Evolutionary conservation across 805 yeast genomes (phyloP), one percentile per base, ranked within the genome.

Genomic region (Metahyphopichia silvanorum): DNA sequence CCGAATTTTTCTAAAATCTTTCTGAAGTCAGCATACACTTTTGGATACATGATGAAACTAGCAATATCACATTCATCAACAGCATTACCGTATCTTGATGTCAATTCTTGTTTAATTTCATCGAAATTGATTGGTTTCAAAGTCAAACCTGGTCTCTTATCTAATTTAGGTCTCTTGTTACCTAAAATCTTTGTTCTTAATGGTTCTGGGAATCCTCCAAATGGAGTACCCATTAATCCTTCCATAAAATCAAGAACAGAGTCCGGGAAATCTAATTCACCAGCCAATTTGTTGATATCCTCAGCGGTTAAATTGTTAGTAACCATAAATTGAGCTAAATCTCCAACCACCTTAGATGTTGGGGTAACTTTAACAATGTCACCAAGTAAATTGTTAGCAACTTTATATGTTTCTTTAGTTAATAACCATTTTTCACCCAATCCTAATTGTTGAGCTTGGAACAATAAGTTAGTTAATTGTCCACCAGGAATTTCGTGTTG

Each of bases 131-230:
- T 72, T 46, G 99, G 98, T 35, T 79, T 76, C 57, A 93, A 71
- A 51, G 79, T 79, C 57, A 91, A 77, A 43, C 99, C 99, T 27
- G 99, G 98, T 67, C 99, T 82, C 47, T 72, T 68, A 41, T 79
- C 77, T 64, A 93, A 77, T 67, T 87, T 87, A 67, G 85, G 80
- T 70, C 98, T 84, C 81, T 88, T 88, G 60, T 89, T 94, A 53
- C 80, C 79, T 55, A 93, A 78, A 42, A 93, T 76, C 61, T 89
- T 86, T 24, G 96, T 74, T 69, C 99, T 82, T 64, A 93, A 74
- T 24, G 99, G 98, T 69, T 93, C 99, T 39, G 99, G 98, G 95
- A 93, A 93, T 6, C 99, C 99, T 47, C 98, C 99, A 59, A 86
- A 87, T 55, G 99, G 99, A 47, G 93, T 93, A 59, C 99, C 99